Evolutionary conservation across 2,329 filamentous ascomycete species (phyloP), one percentile per base, ranked within the genome.

Genomic region (Drechslera avenae): DNA sequence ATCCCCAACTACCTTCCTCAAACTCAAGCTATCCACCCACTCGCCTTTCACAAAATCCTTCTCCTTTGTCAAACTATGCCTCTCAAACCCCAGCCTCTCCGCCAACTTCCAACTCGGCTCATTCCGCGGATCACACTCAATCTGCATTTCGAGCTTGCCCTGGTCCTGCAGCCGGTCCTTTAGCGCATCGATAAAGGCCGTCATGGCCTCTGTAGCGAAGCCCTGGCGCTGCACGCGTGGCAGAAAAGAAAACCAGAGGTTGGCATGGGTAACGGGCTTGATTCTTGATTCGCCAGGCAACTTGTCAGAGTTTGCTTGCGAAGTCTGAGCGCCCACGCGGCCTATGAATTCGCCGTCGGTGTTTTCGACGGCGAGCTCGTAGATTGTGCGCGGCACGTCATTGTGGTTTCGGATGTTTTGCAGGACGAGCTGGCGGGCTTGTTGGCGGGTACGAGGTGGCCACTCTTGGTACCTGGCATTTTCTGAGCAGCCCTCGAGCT

Each of bases 41-140:
- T 68, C 69, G 2, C 69, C 70, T 18, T 73, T 73, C 19, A 62
- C 53, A 53, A 71, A 59, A 41, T 47, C 68, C 14, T 50, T 66
- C 21, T 53, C 63, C 47, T 69, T 66, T 1, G 52, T 62, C 39
- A 66, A 33, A 39, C 61, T 63, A n/a, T 60, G 39, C 39, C 55
- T 61, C 19, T 56, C 42, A 30, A 73, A 72, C 2, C 63, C 69
- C 33, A 73, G 33, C 14, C 67, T 33, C 43, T 71, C 63, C 1
- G 69, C 71, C 23, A 73, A 5, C 47, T 60, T 67, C 60, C 63
- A 62, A 23, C 67, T 66, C 7, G 55, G 52, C 5, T 46, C 52
- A 37, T 73, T 73, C 30, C 69, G 46, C 4, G 71, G 69, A 59
- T 73, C 69, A 34, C 69, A 72, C 36, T 73, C 71, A 46, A 73